Evolutionary conservation across 257 asterid genomes (phyloP), one percentile per base, ranked within the genome.

Genomic region (Nicotiana otophora): DNA sequence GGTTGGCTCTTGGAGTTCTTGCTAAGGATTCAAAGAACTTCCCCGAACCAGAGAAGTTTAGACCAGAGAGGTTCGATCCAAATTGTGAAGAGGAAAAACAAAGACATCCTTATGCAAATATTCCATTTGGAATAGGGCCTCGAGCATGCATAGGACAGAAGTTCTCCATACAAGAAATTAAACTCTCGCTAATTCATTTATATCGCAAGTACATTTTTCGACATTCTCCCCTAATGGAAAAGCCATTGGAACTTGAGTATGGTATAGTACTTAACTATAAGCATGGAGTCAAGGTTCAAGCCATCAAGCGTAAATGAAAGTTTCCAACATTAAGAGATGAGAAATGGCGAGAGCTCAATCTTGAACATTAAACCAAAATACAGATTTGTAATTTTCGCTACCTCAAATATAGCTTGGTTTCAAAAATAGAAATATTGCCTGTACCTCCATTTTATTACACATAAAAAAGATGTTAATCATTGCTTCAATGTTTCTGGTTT

Each of bases 51-150:
- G 92, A 92, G 60, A 91, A 91, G 92, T 96, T 96, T 86, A 93
- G 54, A 82, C 99, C 99, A 3, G 98, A 96, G 88, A 92, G 99
- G 62, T 96, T 94, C 15, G 97, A 96, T 83, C 97, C 97, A n/a
- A 86, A 89, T 6, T 92, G 99, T 6, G 91, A 93, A 54, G 99
- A 94, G 88, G 97, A 92, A 81, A 94, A 90, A 77, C 84, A 78
- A 78, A 94, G 99, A 87, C 99, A 94, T 80, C 97, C 97, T 19
- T 94, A 96, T 68, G 98, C 99, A 62, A 78, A 91, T 88, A 96
- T 93, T 74, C 99, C 99, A 7, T 96, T 96, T 23, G 99, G 99
- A 63, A 86, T 96, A 23, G 98, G 99, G 6, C 99, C 99, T 16
- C 91, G 99, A 6, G 93, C 93, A 5, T 96, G 99, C 91, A 90